A percentile compares a stretch with the other conserved stretches of the same genome.
These are phyloP conservation scores for Coniella lustricola DNA, from an alignment of 2,329 filamentous ascomycete species.

Conservation along the genomic window DNA sequence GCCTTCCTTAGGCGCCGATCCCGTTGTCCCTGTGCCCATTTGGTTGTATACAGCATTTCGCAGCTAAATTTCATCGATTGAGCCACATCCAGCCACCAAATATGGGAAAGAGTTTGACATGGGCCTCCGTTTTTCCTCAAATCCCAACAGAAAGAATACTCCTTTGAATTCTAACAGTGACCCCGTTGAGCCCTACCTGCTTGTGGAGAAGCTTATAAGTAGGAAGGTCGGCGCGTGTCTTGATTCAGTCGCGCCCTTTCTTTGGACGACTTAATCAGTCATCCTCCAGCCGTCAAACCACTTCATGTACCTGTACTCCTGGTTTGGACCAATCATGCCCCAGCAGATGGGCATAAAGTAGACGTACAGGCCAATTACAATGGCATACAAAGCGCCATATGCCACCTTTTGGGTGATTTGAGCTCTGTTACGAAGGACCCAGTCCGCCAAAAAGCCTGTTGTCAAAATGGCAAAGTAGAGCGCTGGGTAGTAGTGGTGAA, in stretches of 20 bases:
- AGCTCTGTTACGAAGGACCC: slow-evolving; percentile 62
- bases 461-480: slow-evolving; percentile 93
- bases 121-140: neutral
- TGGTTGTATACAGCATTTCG: neutral
- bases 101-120: neutral
- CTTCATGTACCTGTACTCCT: slow-evolving; percentile 84
- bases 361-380: slow-evolving; percentile 75
- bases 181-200: neutral
- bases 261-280: slow-evolving; percentile 48
- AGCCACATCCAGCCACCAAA: neutral
- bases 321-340: slow-evolving; percentile 82
- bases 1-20: too few species aligned
- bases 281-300: slow-evolving; percentile 89
- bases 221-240: neutral
- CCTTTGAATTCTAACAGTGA: neutral
- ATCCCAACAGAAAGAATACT: neutral
- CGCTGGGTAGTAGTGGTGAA: slow-evolving; percentile 98
- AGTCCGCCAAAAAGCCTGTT: slow-evolving; percentile 84
- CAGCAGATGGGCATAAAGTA: slow-evolving; percentile 92
- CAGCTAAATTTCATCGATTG: neutral
- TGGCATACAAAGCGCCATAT: slow-evolving; percentile 68
- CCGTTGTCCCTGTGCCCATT: too few species aligned
- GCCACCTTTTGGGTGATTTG: slow-evolving; percentile 57
- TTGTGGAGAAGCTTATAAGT: neutral
- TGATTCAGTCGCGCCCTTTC: neutral